Evolutionary conservation across 345 rosid genomes (phyloP).

Genomic region (Sapria himalayana): DNA sequence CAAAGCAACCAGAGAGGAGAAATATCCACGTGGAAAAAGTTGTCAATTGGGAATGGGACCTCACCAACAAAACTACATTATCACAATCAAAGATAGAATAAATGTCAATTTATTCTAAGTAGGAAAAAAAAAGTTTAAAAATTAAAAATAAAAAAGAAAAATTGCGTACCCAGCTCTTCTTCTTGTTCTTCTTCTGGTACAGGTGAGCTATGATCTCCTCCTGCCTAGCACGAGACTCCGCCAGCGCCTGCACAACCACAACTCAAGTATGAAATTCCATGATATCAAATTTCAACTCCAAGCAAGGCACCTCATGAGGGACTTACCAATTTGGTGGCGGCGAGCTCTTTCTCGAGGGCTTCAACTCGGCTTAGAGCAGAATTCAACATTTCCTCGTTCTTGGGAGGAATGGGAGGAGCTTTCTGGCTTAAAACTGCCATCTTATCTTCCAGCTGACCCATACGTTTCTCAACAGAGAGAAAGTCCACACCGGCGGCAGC

Average conservation of each 20-base stretch:
- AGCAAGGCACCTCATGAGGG: not conserved
- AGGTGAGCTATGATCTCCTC: conserved; percentile 58
- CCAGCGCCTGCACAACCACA: conserved; percentile 40
- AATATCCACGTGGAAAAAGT: no score
- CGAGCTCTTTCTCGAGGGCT: conserved; percentile 62
- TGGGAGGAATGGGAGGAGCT: conserved; percentile 41
- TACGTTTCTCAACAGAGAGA: conserved; percentile 39
- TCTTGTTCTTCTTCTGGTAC: conserved; percentile 75
- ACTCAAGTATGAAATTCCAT: not conserved
- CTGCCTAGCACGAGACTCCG: conserved; percentile 46
- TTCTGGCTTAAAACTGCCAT: conserved; percentile 27
- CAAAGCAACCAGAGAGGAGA: no score
- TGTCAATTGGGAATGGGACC: no score
- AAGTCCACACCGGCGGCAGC: conserved; percentile 29
- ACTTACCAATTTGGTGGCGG: conserved; percentile 59
- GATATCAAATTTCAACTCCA: not conserved
- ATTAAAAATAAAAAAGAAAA: no score
- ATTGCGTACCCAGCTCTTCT: no score
- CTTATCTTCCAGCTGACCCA: conserved; percentile 69
- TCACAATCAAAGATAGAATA: no score
- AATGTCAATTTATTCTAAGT: no score
- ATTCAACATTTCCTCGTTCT: conserved; percentile 63
- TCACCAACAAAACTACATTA: no score
- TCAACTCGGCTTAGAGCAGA: conserved; percentile 46
- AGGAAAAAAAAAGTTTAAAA: no score